Evolutionary conservation across 805 yeast genomes (phyloP).

Genomic region (Trichomonascus vanleenenianus): DNA sequence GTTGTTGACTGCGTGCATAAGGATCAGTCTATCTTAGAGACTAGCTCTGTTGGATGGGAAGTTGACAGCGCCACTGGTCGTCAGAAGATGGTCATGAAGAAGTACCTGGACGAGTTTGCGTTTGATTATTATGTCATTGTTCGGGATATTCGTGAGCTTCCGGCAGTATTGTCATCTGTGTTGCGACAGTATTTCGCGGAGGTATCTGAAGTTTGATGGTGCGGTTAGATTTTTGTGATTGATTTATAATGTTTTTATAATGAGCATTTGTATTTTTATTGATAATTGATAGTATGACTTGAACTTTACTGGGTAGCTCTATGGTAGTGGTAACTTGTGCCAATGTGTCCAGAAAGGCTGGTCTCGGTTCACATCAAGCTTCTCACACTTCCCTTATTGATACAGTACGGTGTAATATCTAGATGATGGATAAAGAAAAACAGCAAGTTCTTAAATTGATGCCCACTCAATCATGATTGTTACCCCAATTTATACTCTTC

Average conservation of each 20-base stretch:
- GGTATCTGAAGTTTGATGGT: constrained; percentile 33
- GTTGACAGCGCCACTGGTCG: constrained; percentile 58
- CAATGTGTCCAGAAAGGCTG: too few relatives aligned
- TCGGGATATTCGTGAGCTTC: constrained; percentile 78
- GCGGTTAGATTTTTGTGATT: background rate
- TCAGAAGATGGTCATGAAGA: constrained; percentile 65
- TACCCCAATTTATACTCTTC: too few relatives aligned
- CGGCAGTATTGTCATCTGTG: constrained; percentile 82
- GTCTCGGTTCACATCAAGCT: too few relatives aligned
- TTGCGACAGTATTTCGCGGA: constrained; percentile 89
- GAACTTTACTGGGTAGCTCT: too few relatives aligned
- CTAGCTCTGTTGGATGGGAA: constrained; percentile 80
- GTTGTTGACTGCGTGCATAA: constrained; percentile 79
- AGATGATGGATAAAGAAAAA: too few relatives aligned
- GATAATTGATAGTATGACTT: background rate
- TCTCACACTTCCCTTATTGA: too few relatives aligned
- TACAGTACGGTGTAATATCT: too few relatives aligned
- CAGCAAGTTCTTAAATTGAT: too few relatives aligned
- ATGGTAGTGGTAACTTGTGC: too few relatives aligned
- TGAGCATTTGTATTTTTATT: background rate
- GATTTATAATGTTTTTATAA: background rate
- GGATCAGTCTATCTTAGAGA: constrained; percentile 72
- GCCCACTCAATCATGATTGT: too few relatives aligned
- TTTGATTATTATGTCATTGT: constrained; percentile 96
- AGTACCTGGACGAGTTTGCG: constrained; percentile 89